Evolutionary conservation across 2,329 filamentous ascomycete genomes (phyloP), one percentile per base, ranked within the genome.

Genomic region (Fusarium lateritium): DNA sequence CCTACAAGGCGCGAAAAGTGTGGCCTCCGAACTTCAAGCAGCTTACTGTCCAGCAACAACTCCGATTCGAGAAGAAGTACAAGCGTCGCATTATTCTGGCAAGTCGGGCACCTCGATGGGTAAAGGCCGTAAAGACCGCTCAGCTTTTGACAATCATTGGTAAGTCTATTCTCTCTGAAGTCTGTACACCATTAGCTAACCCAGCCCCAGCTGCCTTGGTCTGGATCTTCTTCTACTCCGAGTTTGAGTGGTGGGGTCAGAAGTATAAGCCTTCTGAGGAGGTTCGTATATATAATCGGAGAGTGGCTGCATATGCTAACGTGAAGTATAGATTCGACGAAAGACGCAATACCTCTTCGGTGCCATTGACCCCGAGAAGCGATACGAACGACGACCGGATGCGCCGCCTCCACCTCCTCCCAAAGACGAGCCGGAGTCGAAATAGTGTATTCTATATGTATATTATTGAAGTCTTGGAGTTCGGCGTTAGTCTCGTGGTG

Each of bases 11-110:
- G 49, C 91, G 92, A 79, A 92, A 91, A 76, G 82, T 88, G 69
- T 95, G 92, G 92, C 92, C 92, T 59, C 92, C 92, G 14, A 89
- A 94, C 79, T 92, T 95, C 79, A 81, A 84, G 66, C 86, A 88
- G 76, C 85, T 95, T 62, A 88, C 88, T 38, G 81, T 84, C 46
- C 91, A 92, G 78, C 89, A 94, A 75, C 90, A 94, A 79, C 91
- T 94, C 76, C 86, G 89, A 43, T 90, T 94, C 72, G 92, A 95
- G 83, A 89, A 92, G 78, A 90, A 91, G 76, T 94, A 91, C 80
- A 92, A 93, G 80, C 85, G 92, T 53, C 86, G 92, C 55, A 79
- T 91, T 26, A 84, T 85, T 60, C 79, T 92, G 70, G 87, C 88
- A 72, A 87, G 86, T 75, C 84, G 85, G 40, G 82, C 89, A 22